Percentiles rank a stretch among this genome's conserved stretches.
Conservation (phyloP, 345 rosid genomes). For the Schrenkiella parvula region DNA sequence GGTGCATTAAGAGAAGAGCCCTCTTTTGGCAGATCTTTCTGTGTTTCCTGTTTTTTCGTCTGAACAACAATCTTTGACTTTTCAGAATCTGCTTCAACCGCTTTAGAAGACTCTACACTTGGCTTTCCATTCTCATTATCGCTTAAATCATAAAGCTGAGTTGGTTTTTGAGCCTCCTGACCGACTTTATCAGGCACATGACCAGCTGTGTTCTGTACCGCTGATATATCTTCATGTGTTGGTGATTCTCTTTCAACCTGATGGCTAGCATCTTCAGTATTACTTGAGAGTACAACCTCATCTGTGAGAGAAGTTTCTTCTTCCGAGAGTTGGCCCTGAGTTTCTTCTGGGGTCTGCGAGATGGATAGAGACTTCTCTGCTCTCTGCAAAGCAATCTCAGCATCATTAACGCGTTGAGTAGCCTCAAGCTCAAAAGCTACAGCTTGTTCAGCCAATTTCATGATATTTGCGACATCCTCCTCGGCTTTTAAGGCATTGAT, state of each 20-base stretch:
- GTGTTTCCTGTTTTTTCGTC: constrained; percentile 64
- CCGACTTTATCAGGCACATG: constrained; percentile 42
- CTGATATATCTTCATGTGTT: constrained; percentile 41
- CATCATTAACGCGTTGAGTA: constrained; percentile 58
- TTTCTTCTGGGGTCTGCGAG: constrained; percentile 42
- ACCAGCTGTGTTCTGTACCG: constrained; percentile 38
- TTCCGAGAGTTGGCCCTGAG: constrained; percentile 39
- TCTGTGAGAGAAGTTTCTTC: constrained; percentile 45
- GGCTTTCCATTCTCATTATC: constrained; percentile 59
- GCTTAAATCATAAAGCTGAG: constrained; percentile 45
- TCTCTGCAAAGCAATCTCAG: constrained; percentile 75
- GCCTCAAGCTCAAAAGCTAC: constrained; percentile 92
- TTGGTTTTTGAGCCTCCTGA: constrained; percentile 42
- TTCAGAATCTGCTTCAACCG: constrained; percentile 63
- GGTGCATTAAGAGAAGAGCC: constrained; percentile 56
- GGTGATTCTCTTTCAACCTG: constrained; percentile 43
- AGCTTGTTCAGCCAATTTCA: constrained; percentile 95
- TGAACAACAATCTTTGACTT: constrained; percentile 55
- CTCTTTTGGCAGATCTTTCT: constrained; percentile 67
- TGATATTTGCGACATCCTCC: constrained; percentile 86
- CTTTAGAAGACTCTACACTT: constrained; percentile 47
- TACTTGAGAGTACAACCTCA: constrained; percentile 34
- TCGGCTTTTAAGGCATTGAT: constrained; percentile 74
- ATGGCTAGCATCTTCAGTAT: constrained; percentile 25
- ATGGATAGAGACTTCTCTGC: constrained; percentile 58